Conservation (phyloP, 1,284 basidiomycete species). For the Tranzscheliella williamsii region DNA sequence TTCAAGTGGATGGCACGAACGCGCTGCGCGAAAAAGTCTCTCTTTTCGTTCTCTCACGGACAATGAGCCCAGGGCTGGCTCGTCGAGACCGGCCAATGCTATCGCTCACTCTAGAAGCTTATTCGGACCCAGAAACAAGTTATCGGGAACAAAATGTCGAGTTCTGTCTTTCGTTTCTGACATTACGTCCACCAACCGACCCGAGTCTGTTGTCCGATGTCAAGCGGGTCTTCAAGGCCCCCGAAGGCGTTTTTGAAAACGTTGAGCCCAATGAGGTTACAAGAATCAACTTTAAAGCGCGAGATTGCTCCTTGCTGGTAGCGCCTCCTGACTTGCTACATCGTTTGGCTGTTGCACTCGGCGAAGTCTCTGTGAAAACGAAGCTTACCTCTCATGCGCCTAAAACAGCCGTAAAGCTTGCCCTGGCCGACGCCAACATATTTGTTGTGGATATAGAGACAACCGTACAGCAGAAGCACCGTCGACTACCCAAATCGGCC, state of each 20-base stretch:
- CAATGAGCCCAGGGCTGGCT: constrained; percentile 16
- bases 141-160: constrained; percentile 77
- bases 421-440: constrained; percentile 18
- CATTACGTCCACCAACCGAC: constrained; percentile 70
- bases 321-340: constrained; percentile 13
- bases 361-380: constrained; percentile 35
- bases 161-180: constrained; percentile 71
- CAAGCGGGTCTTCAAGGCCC: constrained; percentile 74
- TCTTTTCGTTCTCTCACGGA: constrained; percentile 14
- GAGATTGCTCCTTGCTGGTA: constrained; percentile 23
- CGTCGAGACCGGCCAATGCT: constrained; percentile 62
- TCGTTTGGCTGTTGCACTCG: constrained; percentile 31
- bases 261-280: constrained; percentile 90
- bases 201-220: constrained; percentile 72
- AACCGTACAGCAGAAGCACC: background rate
- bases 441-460: constrained; percentile 18
- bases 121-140: constrained; percentile 69
- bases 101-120: constrained; percentile 72
- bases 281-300: constrained; percentile 63
- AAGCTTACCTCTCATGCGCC: constrained; percentile 45
- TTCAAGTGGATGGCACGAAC: constrained; percentile 9
- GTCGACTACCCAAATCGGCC: constrained; percentile 1
- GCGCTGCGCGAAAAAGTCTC: constrained; percentile 5
- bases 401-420: constrained; percentile 33
- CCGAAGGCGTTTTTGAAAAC: constrained; percentile 88